Evolutionary conservation across 1,284 basidiomycete species (phyloP), one percentile per base, ranked within the genome.

Genomic region (Macrocybe sp.): DNA sequence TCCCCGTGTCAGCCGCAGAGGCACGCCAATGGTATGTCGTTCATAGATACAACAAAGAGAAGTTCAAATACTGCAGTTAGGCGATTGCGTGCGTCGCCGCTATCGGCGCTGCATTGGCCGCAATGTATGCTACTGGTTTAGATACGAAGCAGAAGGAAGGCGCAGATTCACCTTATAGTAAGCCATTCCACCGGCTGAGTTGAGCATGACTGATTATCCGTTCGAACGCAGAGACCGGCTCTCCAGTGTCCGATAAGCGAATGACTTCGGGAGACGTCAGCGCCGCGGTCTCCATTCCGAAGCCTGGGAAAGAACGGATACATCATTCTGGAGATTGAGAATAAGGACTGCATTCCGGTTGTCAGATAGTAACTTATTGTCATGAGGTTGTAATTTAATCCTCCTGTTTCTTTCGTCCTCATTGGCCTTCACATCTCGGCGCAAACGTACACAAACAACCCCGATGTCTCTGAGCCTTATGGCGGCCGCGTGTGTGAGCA

Each of bases 181-280:
- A 47, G 22, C 22, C 22, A 64, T 53, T 2, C 29, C 42, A 8
- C 16, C 50, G 2, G 40, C 42, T 31, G 36, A 41, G 32, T 31
- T 14, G 22, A 12, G 8, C 7, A n/a, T 32, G 7, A 31, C 22
- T 31, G 5, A 32, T n/a, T 12, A 35, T 7, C 6, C 31, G 16
- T 10, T 42, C 12, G 14, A 12, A n/a, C n/a, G 28, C 41, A 52
- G 52, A 46, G 41, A 28, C 46, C 9, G 11, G 31, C 14, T 11
- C 41, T 9, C 43, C 39, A 3, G 56, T 54, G 6, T 57, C 60
- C 8, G 59, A 65, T 49, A 53, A 52, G 45, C 55, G 54, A 7
- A 66, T 68, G 66, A 64, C 51, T 39, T 66, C 64, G 3, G 55
- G 60, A 1, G 65, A 68, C 50, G 64, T 67, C 29, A 59, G 58